Evolutionary conservation across 208 protist species (phyloP).

Genomic region (Balamuthia mandrillaris): DNA sequence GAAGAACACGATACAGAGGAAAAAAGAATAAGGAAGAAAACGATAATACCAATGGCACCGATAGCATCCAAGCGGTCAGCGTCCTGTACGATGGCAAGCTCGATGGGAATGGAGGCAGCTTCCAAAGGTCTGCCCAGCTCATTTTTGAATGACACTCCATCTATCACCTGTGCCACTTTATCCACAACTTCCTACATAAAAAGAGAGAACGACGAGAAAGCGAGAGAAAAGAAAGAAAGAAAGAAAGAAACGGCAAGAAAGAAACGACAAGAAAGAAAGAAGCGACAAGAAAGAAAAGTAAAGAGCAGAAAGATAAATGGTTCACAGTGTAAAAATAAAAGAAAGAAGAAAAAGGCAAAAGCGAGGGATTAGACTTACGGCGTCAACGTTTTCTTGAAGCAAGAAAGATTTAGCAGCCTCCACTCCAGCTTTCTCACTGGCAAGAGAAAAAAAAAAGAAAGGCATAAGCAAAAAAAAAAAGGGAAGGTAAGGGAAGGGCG

Average conservation of each 20-base stretch:
- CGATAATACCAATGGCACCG: slow-evolving; percentile 56
- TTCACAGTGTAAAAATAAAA: too few relatives aligned
- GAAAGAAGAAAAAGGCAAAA: too few relatives aligned
- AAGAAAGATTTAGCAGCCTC: not conserved
- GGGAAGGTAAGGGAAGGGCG: not conserved
- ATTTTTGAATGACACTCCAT: slow-evolving; percentile 52
- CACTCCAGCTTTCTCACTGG: not conserved
- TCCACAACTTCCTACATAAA: not conserved
- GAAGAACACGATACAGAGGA: too few relatives aligned
- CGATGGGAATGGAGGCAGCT: not conserved
- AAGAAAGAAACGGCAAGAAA: too few relatives aligned
- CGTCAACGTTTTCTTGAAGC: too few relatives aligned
- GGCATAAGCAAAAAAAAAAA: not conserved
- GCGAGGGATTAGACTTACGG: too few relatives aligned
- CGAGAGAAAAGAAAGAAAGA: too few relatives aligned
- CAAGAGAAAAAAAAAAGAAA: not conserved
- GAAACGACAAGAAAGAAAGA: too few relatives aligned
- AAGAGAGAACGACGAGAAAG: too few relatives aligned
- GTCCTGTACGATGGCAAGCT: slow-evolving; percentile 61
- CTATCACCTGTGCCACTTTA: not conserved
- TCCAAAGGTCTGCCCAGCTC: slow-evolving; percentile 23
- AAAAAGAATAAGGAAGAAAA: not conserved
- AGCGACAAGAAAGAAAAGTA: too few relatives aligned
- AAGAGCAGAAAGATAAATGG: too few relatives aligned
- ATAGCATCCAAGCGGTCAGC: slow-evolving; percentile 63